Conservation (phyloP, 495 filamentous ascomycete species). For the Lepidopterella palustris region DNA sequence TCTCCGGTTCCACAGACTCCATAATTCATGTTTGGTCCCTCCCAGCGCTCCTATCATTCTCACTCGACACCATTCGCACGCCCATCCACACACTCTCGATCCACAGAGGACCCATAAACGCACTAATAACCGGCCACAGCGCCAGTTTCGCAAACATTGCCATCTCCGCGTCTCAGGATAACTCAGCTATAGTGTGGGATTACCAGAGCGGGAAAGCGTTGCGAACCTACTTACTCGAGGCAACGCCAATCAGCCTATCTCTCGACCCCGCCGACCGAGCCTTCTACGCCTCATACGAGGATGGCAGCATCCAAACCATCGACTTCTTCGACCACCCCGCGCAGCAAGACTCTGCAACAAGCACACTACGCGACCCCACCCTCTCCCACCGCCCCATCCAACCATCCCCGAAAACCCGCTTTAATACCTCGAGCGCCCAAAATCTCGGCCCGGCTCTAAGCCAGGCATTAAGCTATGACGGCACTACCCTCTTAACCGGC, state of each 20-base stretch:
- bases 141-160: conserved; percentile 64
- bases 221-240: conserved; percentile 71
- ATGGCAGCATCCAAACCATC: conserved; percentile 74
- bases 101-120: conserved; percentile 73
- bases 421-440: conserved; percentile 49
- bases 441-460: conserved; percentile 57
- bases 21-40: conserved; percentile 88
- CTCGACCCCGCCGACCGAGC: conserved; percentile 81
- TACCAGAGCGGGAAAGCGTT: conserved; percentile 68
- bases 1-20: conserved; percentile 84
- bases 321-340: conserved; percentile 54
- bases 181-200: conserved; percentile 82
- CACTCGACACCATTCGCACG: conserved; percentile 35
- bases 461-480: conserved; percentile 68
- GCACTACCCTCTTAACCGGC: conserved; percentile 73
- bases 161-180: conserved; percentile 72
- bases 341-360: conserved; percentile 4
- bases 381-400: conserved; percentile 25
- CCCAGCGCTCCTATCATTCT: conserved; percentile 61
- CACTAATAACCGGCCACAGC: conserved; percentile 61
- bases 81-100: conserved; percentile 65
- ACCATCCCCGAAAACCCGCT: conserved; percentile 44
- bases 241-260: conserved; percentile 61
- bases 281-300: conserved; percentile 73
- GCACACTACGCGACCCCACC: conserved; percentile 20